Conservation (phyloP, 495 filamentous ascomycete genomes). For the Xylaria cubensis region DNA sequence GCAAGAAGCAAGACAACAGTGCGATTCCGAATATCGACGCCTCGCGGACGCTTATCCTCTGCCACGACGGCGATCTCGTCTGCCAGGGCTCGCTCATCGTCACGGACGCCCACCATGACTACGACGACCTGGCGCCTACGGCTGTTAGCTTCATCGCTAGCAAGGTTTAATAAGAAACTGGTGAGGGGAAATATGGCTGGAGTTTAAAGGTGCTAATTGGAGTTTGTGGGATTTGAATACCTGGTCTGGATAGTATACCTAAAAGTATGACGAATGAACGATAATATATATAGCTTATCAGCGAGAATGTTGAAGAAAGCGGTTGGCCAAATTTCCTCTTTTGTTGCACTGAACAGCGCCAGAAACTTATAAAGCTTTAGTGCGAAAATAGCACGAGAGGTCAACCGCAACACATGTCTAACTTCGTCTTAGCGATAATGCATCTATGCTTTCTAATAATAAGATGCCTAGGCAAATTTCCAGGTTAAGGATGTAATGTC, state of each 20-base stretch:
- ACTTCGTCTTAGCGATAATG: no score
- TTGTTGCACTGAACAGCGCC: not conserved
- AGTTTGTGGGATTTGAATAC: not conserved
- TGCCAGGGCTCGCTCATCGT: slow-evolving; percentile 60
- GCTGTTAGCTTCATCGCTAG: slow-evolving; percentile 44
- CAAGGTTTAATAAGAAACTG: slow-evolving; percentile 30
- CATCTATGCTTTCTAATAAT: not conserved
- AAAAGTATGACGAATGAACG: not conserved
- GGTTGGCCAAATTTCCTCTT: not conserved
- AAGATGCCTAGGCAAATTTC: not conserved
- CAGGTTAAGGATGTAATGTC: not conserved
- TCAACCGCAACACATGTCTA: no score
- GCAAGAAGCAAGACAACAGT: slow-evolving; percentile 59
- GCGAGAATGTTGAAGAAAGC: not conserved
- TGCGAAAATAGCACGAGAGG: not conserved
- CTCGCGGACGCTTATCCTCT: slow-evolving; percentile 56
- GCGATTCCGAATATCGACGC: slow-evolving; percentile 54
- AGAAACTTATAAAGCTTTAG: not conserved
- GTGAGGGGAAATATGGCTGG: not conserved
- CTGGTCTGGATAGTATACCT: not conserved
- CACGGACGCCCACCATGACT: slow-evolving; percentile 54
- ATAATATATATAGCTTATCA: slow-evolving; percentile 4
- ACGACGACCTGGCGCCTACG: slow-evolving; percentile 42
- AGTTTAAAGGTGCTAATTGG: not conserved
- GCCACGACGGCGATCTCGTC: slow-evolving; percentile 58